A percentile compares a stretch with the other conserved stretches of the same genome.
These are phyloP conservation scores for Mycosphaerelloides madeirae DNA, from an alignment of 2,329 filamentous ascomycete genomes.

Conservation along the genomic window DNA sequence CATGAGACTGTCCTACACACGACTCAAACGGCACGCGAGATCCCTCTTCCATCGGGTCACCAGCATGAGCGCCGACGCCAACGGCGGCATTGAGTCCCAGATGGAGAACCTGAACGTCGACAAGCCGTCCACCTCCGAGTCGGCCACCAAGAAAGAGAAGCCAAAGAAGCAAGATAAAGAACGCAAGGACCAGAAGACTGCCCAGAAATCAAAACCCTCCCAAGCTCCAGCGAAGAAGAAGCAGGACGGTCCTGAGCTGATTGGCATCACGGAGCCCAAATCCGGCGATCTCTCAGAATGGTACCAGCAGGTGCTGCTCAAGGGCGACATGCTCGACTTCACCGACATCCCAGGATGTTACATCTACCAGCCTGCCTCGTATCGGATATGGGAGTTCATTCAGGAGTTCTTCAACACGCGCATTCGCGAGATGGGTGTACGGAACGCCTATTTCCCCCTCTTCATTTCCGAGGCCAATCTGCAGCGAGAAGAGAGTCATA, in stretches of 20 bases:
- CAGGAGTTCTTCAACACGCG: conserved; percentile 55
- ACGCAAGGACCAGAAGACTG: conserved; percentile 31
- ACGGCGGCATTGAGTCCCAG: conserved; percentile 20
- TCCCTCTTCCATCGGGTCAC: neutral
- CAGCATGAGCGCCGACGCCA: conserved; percentile 17
- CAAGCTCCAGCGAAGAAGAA: conserved; percentile 33
- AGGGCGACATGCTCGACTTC: conserved; percentile 97
- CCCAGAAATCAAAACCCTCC: conserved; percentile 27
- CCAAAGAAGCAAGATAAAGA: conserved; percentile 34
- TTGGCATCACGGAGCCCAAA: conserved; percentile 84
- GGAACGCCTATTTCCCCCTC: conserved; percentile 94
- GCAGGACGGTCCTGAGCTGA: conserved; percentile 61
- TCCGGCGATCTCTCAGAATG: conserved; percentile 83
- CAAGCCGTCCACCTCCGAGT: conserved; percentile 8
- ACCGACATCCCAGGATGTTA: conserved; percentile 98
- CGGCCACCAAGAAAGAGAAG: conserved; percentile 25
- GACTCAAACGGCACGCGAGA: no score
- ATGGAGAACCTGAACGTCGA: conserved; percentile 27
- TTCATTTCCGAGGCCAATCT: conserved; percentile 91
- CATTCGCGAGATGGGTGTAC: conserved; percentile 87
- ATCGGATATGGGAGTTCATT: conserved; percentile 64
- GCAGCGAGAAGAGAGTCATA: conserved; percentile 83
- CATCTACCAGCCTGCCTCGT: conserved; percentile 71
- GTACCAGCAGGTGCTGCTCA: conserved; percentile 97
- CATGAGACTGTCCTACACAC: no score